Evolutionary conservation across 1,284 basidiomycete genomes (phyloP).

Genomic region (Boletus smithii): DNA sequence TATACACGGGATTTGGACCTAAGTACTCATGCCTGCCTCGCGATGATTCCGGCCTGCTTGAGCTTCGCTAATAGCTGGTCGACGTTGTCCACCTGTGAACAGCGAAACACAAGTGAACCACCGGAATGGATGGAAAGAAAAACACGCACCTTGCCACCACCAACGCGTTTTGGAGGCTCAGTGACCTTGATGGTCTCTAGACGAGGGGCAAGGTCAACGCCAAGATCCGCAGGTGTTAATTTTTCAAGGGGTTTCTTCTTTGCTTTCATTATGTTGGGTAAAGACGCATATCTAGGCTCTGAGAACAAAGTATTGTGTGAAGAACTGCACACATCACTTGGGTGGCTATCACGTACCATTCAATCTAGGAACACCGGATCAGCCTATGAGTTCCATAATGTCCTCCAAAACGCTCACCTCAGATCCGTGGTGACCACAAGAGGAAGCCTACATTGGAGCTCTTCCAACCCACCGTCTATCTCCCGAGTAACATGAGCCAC

Average conservation of each 20-base stretch:
- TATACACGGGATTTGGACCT: constrained; percentile 12
- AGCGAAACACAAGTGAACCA: neutral
- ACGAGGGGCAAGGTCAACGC: constrained; percentile 76
- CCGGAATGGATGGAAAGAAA: neutral
- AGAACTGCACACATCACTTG: neutral
- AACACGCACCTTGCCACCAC: constrained; percentile 79
- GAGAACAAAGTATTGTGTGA: neutral
- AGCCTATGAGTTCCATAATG: constrained; percentile 2
- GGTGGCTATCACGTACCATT: constrained; percentile 46
- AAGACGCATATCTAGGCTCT: constrained; percentile 92
- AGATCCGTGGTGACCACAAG: constrained; percentile 92
- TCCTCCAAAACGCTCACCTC: constrained; percentile 51
- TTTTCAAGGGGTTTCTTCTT: constrained; percentile 98
- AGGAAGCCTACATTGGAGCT: constrained; percentile 79
- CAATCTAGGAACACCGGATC: constrained; percentile 38
- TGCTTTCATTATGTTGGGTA: constrained; percentile 97
- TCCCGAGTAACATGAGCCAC: constrained; percentile 81
- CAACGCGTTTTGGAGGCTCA: constrained; percentile 88
- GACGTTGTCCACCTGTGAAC: constrained; percentile 67
- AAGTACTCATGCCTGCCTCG: constrained; percentile 32
- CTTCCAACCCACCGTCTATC: constrained; percentile 92
- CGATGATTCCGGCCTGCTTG: constrained; percentile 82
- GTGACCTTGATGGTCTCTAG: constrained; percentile 89
- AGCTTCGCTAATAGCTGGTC: constrained; percentile 90
- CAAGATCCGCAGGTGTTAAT: constrained; percentile 76